Percentiles rank a stretch among this genome's conserved stretches.
phyloP scores from a whole-genome alignment of 495 filamentous ascomycete genomes.

The Penicillium roqueforti region DNA sequence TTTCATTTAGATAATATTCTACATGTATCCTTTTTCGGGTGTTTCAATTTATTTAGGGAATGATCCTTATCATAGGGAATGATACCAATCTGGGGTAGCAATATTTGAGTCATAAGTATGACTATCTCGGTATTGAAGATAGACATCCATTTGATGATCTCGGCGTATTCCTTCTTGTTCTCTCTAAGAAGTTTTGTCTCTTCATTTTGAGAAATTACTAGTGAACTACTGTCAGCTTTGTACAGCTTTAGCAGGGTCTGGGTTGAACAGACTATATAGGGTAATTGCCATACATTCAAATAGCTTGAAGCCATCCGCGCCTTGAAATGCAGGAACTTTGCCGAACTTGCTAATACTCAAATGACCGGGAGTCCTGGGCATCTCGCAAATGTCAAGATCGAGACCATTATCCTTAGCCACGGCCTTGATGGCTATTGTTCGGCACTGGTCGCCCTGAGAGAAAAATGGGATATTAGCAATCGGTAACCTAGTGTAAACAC shows the following conservation, averaged over 20 bases:
- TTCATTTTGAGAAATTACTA: not conserved
- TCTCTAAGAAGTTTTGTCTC: not conserved
- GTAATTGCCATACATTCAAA: not conserved
- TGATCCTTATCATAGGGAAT: too few species aligned
- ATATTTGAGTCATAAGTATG: too few species aligned
- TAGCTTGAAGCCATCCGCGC: not conserved
- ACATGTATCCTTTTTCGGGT: too few species aligned
- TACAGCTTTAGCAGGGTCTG: not conserved
- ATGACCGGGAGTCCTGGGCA: not conserved
- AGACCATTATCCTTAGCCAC: not conserved
- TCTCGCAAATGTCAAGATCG: not conserved
- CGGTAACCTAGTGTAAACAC: not conserved
- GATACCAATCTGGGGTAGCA: too few species aligned
- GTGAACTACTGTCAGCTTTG: not conserved
- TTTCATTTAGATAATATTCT: too few species aligned
- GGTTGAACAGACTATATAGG: not conserved
- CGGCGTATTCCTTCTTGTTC: conserved; percentile 1
- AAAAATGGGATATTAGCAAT: not conserved
- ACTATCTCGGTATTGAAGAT: too few species aligned
- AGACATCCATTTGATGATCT: not conserved
- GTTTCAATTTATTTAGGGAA: too few species aligned
- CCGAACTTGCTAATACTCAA: not conserved
- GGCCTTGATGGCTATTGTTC: not conserved
- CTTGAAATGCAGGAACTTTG: not conserved
- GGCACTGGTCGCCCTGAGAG: not conserved